A percentile compares a stretch with the other conserved stretches of the same genome.
These are phyloP conservation scores for Puya raimondii DNA, from an alignment of 176 grass and related monocot genomes.

Conservation along the genomic window DNA sequence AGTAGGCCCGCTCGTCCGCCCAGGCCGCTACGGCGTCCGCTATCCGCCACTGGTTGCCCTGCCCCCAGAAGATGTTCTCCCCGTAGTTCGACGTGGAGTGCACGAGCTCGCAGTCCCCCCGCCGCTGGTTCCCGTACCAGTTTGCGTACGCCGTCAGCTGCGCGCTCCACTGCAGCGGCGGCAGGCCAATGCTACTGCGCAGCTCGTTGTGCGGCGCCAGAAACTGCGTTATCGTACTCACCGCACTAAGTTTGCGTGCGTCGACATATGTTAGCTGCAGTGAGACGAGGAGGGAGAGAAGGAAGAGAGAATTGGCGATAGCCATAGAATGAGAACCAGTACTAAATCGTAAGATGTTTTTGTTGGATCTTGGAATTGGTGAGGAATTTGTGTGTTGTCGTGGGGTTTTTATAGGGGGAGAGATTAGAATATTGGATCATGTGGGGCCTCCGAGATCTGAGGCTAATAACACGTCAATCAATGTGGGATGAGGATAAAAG, in stretches of 20 bases:
- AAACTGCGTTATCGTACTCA: not conserved
- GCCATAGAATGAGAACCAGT: not conserved
- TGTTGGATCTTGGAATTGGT: conserved; percentile 2
- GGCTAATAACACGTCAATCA: conserved; percentile 4
- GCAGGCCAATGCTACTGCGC: not conserved
- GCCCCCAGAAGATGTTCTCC: conserved; percentile 22
- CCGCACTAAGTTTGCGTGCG: not conserved
- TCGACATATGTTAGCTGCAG: not conserved
- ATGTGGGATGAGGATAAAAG: not conserved
- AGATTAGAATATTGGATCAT: not conserved
- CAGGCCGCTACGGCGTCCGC: conserved; percentile 3
- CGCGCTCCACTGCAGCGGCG: not conserved
- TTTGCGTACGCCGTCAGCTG: not conserved
- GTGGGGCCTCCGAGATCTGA: not conserved
- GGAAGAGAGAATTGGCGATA: not conserved
- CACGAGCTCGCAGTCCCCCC: conserved; percentile 5
- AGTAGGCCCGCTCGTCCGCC: not conserved
- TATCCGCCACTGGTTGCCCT: not conserved
- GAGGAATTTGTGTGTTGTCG: not conserved
- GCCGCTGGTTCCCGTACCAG: not conserved
- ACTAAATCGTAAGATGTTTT: not conserved
- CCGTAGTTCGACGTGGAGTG: conserved; percentile 13
- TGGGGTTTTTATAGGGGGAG: not conserved
- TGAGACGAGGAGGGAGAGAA: not conserved
- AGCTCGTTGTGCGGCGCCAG: not conserved